Conservation (phyloP, 345 rosid species). For the Litchi chinensis region DNA sequence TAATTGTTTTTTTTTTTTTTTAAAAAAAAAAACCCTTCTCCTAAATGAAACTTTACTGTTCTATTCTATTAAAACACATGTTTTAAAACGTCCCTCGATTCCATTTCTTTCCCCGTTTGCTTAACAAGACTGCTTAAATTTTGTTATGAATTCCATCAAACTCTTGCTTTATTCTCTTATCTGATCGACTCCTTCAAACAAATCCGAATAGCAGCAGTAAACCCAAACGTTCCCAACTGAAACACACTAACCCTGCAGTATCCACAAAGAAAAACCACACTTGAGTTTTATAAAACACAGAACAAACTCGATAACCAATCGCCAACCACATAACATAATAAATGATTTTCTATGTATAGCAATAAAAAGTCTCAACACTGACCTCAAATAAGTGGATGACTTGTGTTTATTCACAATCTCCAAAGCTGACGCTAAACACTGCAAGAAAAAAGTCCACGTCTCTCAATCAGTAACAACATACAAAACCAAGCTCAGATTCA, state of each 20-base stretch:
- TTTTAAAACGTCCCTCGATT: background rate
- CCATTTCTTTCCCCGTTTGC: constrained; percentile 12
- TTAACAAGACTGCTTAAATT: constrained; percentile 3
- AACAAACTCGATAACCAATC: constrained; percentile 12
- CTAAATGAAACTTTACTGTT: constrained; percentile 26
- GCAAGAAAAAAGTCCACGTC: constrained; percentile 38
- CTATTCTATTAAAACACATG: constrained; percentile 15
- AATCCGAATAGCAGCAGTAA: background rate
- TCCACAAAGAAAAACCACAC: constrained; percentile 20
- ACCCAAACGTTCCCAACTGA: constrained; percentile 3
- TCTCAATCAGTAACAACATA: constrained; percentile 35
- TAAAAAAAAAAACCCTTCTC: constrained; percentile 12
- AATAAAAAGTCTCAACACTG: constrained; percentile 22
- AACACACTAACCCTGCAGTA: constrained; percentile 6
- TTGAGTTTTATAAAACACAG: constrained; percentile 9
- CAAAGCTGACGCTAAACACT: constrained; percentile 41
- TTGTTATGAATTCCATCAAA: constrained; percentile 21
- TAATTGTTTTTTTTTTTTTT: no score
- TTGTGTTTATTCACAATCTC: constrained; percentile 17
- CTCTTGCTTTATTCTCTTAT: background rate
- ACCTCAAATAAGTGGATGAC: constrained; percentile 28
- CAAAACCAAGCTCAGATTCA: constrained; percentile 32
- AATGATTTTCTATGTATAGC: constrained; percentile 24
- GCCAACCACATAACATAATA: constrained; percentile 9
- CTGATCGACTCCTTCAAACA: background rate